Percentiles rank a stretch among this genome's conserved stretches.
Evolutionary conservation across 2,329 filamentous ascomycete species (phyloP).

Genomic region (Monilinia aucupariae): DNA sequence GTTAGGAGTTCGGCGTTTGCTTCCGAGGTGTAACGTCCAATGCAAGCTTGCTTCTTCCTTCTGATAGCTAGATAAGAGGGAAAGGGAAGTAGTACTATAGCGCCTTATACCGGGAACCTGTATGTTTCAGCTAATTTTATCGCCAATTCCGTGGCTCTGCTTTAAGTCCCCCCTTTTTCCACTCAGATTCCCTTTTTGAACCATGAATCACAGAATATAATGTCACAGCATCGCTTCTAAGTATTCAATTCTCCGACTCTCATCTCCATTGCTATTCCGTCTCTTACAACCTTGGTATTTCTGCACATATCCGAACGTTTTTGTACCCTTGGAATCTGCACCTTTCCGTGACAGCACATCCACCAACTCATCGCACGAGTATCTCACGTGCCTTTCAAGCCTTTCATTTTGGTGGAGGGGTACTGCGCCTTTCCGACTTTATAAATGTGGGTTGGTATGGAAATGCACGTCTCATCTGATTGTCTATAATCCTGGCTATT

Average conservation of each 20-base stretch:
- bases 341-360: slow-evolving; percentile 14
- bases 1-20: slow-evolving; percentile 12
- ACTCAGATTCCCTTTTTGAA: not conserved
- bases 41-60: not conserved
- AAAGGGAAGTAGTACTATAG: not conserved
- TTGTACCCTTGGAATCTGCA: slow-evolving; percentile 15
- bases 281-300: not conserved
- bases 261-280: slow-evolving; percentile 4
- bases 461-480: slow-evolving; percentile 11
- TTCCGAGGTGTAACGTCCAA: not conserved
- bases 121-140: slow-evolving; percentile 7
- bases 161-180: not conserved
- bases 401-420: slow-evolving; percentile 5
- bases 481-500: not conserved
- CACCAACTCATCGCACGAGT: slow-evolving; percentile 8
- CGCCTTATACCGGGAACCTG: not conserved
- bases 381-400: slow-evolving; percentile 11
- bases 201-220: not conserved
- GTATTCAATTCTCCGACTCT: slow-evolving; percentile 10
- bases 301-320: slow-evolving; percentile 8
- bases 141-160: not conserved
- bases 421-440: slow-evolving; percentile 6
- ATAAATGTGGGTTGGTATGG: not conserved
- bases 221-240: slow-evolving; percentile 3
- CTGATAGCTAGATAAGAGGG: not conserved